These are phyloP conservation scores for Pythium grandisporangium DNA, from an alignment of 352 stramenopile species.

Conservation along the genomic window DNA sequence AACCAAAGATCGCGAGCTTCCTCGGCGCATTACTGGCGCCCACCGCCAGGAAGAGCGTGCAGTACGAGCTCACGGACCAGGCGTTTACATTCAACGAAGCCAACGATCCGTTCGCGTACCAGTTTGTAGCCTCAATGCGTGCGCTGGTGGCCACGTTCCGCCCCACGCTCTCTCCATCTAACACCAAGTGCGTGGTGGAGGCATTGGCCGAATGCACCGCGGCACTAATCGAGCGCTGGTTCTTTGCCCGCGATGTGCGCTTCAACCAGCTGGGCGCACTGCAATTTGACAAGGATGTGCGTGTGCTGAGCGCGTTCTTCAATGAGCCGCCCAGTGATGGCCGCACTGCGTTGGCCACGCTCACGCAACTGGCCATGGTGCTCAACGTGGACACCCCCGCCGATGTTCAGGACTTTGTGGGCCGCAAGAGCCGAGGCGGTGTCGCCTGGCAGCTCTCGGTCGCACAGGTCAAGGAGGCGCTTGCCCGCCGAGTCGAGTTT, in stretches of 20 bases:
- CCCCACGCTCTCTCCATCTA: constrained; percentile 39
- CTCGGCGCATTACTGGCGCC: constrained; percentile 41
- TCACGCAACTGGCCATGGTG: constrained; percentile 63
- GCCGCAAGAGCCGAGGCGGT: constrained; percentile 51
- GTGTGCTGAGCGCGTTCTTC: constrained; percentile 62
- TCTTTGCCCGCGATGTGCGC: constrained; percentile 32
- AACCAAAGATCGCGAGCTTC: constrained; percentile 53
- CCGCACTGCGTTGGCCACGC: constrained; percentile 38
- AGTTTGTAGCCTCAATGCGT: constrained; percentile 55
- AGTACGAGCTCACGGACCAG: constrained; percentile 77
- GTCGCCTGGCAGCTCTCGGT: constrained; percentile 58
- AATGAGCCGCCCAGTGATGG: constrained; percentile 33
- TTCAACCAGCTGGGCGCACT: constrained; percentile 80
- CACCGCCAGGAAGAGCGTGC: constrained; percentile 33
- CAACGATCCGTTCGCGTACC: constrained; percentile 79
- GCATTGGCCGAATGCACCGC: constrained; percentile 26
- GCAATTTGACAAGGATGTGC: constrained; percentile 83
- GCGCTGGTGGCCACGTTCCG: constrained; percentile 44
- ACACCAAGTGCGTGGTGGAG: constrained; percentile 48
- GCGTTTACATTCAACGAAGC: constrained; percentile 84
- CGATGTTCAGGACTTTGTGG: constrained; percentile 73
- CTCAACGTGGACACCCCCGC: constrained; percentile 62
- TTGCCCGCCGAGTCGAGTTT: constrained; percentile 76
- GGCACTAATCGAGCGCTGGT: constrained; percentile 56
- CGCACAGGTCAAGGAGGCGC: constrained; percentile 61